Percentiles rank a stretch among this genome's conserved stretches.
These are phyloP conservation scores for Hypericum perforatum DNA, from an alignment of 345 rosid genomes.

Conservation along the genomic window DNA sequence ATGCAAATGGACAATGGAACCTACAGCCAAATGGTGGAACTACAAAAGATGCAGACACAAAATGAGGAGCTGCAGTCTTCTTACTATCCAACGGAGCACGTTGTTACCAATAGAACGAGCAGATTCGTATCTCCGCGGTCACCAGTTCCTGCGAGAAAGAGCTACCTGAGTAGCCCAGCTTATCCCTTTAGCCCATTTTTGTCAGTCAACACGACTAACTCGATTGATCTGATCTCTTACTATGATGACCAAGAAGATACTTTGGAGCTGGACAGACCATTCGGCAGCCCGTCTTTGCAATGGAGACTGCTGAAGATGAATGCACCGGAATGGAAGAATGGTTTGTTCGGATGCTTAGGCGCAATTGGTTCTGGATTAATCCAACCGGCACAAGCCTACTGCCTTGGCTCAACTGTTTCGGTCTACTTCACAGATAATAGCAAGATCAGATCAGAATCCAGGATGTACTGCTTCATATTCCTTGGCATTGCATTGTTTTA, in stretches of 20 bases:
- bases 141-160: conserved; percentile 12
- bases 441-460: conserved; percentile 24
- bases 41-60: conserved; percentile 22
- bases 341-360: conserved; percentile 34
- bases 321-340: conserved; percentile 34
- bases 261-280: neutral
- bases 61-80: conserved; percentile 8
- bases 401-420: conserved; percentile 30
- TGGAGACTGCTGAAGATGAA: conserved; percentile 35
- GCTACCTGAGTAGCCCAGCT: conserved; percentile 23
- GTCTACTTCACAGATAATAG: conserved; percentile 30
- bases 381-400: conserved; percentile 30
- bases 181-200: conserved; percentile 20
- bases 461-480: conserved; percentile 29
- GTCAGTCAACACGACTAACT: conserved; percentile 18
- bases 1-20: conserved; percentile 28
- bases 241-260: conserved; percentile 10
- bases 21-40: conserved; percentile 34
- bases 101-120: neutral
- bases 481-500: conserved; percentile 23
- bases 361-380: conserved; percentile 30
- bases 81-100: conserved; percentile 3
- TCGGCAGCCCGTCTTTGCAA: conserved; percentile 13
- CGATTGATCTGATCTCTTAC: conserved; percentile 5
- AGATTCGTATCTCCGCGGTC: conserved; percentile 9